A percentile compares a stretch with the other conserved stretches of the same genome.
phyloP scores from a whole-genome alignment of 139 green algal genomes.

The Chlorella sp. region DNA sequence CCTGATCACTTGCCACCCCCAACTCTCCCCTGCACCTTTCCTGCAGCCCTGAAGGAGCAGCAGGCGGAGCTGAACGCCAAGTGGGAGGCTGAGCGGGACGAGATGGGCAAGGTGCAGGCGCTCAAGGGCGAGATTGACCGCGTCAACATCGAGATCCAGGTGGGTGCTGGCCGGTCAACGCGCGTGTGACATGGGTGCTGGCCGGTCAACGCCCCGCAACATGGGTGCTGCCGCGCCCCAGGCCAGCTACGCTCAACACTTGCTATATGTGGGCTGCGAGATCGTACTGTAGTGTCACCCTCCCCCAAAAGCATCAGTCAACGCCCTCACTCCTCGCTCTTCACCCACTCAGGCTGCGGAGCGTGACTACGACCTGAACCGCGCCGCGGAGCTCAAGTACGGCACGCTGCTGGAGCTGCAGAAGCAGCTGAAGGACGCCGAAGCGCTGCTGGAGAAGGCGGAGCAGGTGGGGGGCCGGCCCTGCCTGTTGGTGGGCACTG shows the following conservation, averaged over 20 bases:
- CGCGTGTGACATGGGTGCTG: too few relatives aligned
- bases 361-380: conserved; percentile 40
- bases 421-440: conserved; percentile 82
- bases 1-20: too few relatives aligned
- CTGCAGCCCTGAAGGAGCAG: conserved; percentile 72
- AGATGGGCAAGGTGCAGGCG: conserved; percentile 82
- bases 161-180: conserved; percentile 53
- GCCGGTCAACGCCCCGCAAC: too few relatives aligned
- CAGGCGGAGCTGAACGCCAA: conserved; percentile 79
- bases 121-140: conserved; percentile 96
- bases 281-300: too few relatives aligned
- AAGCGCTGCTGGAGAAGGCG: conserved; percentile 58
- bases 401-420: conserved; percentile 93
- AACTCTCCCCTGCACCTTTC: too few relatives aligned
- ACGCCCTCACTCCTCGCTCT: too few relatives aligned
- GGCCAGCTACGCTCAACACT: too few relatives aligned
- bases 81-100: conserved; percentile 83
- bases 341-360: not conserved
- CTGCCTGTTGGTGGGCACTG: too few relatives aligned
- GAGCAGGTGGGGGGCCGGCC: not conserved
- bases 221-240: too few relatives aligned
- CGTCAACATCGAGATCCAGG: conserved; percentile 87
- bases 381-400: conserved; percentile 98
- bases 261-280: too few relatives aligned
- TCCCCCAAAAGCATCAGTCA: too few relatives aligned